Percentiles rank a stretch among this genome's conserved stretches.
Conservation (phyloP, 352 stramenopile genomes). For the Ophiocytium majus region DNA sequence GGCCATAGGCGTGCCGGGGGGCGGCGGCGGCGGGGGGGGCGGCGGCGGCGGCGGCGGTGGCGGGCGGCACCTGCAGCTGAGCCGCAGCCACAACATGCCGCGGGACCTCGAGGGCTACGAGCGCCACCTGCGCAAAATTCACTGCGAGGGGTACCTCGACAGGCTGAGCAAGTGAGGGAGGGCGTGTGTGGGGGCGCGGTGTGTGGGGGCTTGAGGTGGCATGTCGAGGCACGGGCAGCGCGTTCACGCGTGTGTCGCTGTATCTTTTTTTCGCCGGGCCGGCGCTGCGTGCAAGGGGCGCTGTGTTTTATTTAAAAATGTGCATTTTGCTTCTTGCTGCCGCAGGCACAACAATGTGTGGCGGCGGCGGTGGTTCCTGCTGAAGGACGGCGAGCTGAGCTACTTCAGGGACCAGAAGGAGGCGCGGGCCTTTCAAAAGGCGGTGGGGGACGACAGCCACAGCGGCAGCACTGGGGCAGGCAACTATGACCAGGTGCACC, state of each 20-base stretch:
- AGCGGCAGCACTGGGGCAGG: neutral
- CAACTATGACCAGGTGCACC: neutral
- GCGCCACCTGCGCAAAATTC: conserved; percentile 40
- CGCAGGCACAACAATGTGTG: conserved; percentile 23
- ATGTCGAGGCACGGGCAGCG: too few relatives aligned
- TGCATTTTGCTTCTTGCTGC: too few relatives aligned
- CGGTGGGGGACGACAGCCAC: neutral
- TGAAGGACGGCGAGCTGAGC: conserved; percentile 45
- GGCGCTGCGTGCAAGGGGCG: too few relatives aligned
- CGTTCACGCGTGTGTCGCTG: too few relatives aligned
- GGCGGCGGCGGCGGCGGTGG: conserved; percentile 8
- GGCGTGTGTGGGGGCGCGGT: too few relatives aligned
- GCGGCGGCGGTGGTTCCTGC: conserved; percentile 48
- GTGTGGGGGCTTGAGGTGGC: too few relatives aligned
- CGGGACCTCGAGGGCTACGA: conserved; percentile 44
- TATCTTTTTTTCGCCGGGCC: too few relatives aligned
- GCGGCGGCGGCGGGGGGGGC: neutral
- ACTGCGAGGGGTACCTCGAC: conserved; percentile 48
- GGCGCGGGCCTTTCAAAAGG: conserved; percentile 23
- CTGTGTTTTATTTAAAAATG: too few relatives aligned
- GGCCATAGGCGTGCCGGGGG: neutral
- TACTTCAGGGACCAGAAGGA: conserved; percentile 49
- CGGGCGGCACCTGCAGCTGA: conserved; percentile 28
- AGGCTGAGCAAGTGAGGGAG: conserved; percentile 32
- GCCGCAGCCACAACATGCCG: conserved; percentile 43